Base-by-base conservation (phyloP, 169 alveolate genomes). In the Plasmodium vinckei region DNA sequence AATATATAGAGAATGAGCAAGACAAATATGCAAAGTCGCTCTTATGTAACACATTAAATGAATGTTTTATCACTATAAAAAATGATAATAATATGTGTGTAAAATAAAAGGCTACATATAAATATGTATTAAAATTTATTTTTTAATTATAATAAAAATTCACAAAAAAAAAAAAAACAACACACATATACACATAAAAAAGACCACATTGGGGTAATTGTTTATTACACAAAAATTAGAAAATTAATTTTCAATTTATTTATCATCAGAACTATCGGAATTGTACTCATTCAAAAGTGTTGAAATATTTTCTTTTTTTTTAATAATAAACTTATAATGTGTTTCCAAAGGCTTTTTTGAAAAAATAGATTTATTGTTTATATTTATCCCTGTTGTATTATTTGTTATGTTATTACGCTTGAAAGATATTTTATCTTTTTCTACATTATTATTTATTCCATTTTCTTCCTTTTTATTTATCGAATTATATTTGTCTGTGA, bases 251-350 rank as follows among this genome's bases (percentile, higher is more conserved):
- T 60, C 54, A 54, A 33, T 15, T 25, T 25, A 39, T 53, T 33
- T 72, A 19, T 53, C 49, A 0, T 42, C 63, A 51, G 67, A 57
- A 25, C 65, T 65, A 54, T 79, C 82, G 9, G 89, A 53, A 67
- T 79, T 79, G 53, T 79, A 79, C 39, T 79, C 89, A 61, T 68
- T 79, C 53, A 79, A 70, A 79, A 79, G 51, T 15, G 67, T 33
- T 47, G 68, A 42, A 49, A 79, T 21, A 71, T 79, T 17, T 21
- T 79, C 89, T 53, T 79, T 79, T 70, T 79, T 79, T 68, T 79
- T 79, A 53, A 79, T 79, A 57, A 79, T 39, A 47, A 79, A 79
- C 51, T 79, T 79, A 72, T 67, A 67, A 79, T 60, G 53, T 60
- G 51, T 79, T 79, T 79, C 89, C n/a, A 67, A 54, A 49, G 63